Conservation (phyloP, 2,329 filamentous ascomycete species). For the Whalleya microplaca region DNA sequence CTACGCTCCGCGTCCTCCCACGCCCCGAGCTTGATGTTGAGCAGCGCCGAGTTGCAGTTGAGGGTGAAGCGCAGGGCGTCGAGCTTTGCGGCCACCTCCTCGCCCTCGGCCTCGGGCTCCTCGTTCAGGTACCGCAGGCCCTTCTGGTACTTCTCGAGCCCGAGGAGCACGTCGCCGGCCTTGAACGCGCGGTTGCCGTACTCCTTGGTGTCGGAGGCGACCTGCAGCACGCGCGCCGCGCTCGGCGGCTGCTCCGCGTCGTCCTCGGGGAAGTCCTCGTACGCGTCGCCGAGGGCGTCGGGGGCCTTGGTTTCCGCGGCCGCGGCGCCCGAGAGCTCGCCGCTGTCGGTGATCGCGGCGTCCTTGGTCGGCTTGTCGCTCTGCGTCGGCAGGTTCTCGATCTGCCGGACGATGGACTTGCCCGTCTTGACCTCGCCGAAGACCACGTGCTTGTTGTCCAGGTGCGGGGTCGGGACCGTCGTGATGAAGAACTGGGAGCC, state of each 20-base stretch:
- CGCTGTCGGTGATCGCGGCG: conserved; percentile 79
- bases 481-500: conserved; percentile 99
- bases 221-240: conserved; percentile 71
- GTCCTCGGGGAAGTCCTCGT: conserved; percentile 96
- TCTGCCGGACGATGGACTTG: conserved; percentile 86
- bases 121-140: conserved; percentile 65
- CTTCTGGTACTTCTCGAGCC: conserved; percentile 93
- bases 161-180: conserved; percentile 68
- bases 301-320: conserved; percentile 71
- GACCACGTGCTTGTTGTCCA: conserved; percentile 96
- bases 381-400: conserved; percentile 81
- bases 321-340: conserved; percentile 76
- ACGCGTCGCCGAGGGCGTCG: conserved; percentile 84
- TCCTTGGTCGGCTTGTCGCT: conserved; percentile 78
- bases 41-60: conserved; percentile 85
- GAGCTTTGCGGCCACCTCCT: conserved; percentile 55
- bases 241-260: conserved; percentile 63
- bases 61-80: conserved; percentile 79
- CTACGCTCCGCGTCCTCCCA: conserved; percentile 72
- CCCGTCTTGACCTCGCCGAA: conserved; percentile 93
- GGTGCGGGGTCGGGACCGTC: conserved; percentile 90
- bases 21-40: conserved; percentile 78
- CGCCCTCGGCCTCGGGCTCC: conserved; percentile 66
- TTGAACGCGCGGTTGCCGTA: conserved; percentile 95
- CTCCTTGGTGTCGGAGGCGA: conserved; percentile 84